These are phyloP conservation scores for Rutstroemia sp. DNA, from an alignment of 2,329 filamentous ascomycete genomes.

Conservation along the genomic window DNA sequence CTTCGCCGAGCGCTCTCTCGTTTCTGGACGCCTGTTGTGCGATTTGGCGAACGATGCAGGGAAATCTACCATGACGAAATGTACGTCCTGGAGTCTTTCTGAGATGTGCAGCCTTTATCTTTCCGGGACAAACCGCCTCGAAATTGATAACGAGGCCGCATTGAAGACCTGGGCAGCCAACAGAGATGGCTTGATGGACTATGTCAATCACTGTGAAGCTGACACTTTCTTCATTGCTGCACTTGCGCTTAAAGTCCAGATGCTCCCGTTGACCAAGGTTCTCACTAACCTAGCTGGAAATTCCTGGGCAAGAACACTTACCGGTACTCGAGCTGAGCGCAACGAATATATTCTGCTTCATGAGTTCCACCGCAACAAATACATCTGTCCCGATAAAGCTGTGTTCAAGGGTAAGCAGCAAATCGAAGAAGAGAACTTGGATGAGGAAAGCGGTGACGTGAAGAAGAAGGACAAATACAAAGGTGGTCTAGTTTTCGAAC, in stretches of 20 bases:
- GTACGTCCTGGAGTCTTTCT: slow-evolving; percentile 94
- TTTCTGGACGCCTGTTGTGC: slow-evolving; percentile 83
- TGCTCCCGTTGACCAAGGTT: slow-evolving; percentile 89
- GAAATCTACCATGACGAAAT: slow-evolving; percentile 95
- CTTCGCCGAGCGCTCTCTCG: slow-evolving; percentile 85
- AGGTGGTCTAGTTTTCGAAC: slow-evolving; percentile 95
- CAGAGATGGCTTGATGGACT: slow-evolving; percentile 83
- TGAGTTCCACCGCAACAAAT: slow-evolving; percentile 94
- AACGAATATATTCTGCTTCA: slow-evolving; percentile 99
- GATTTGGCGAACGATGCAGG: slow-evolving; percentile 94
- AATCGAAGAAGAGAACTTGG: slow-evolving; percentile 60
- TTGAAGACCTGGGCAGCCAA: slow-evolving; percentile 80
- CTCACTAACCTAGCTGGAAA: slow-evolving; percentile 95
- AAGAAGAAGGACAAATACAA: slow-evolving; percentile 99
- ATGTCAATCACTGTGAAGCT: slow-evolving; percentile 85
- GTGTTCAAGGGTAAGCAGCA: slow-evolving; percentile 69
- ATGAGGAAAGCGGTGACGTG: slow-evolving; percentile 63
- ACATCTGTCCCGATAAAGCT: slow-evolving; percentile 95
- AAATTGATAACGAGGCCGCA: slow-evolving; percentile 82
- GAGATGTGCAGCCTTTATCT: slow-evolving; percentile 96
- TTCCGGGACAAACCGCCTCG: slow-evolving; percentile 55
- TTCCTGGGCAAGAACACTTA: slow-evolving; percentile 94
- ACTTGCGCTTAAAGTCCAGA: slow-evolving; percentile 79
- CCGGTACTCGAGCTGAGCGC: slow-evolving; percentile 89
- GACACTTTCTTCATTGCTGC: slow-evolving; percentile 96